A percentile compares a stretch with the other conserved stretches of the same genome.
Evolutionary conservation across 805 yeast species (phyloP).

Genomic region (Zygotorulaspora chibaensis): DNA sequence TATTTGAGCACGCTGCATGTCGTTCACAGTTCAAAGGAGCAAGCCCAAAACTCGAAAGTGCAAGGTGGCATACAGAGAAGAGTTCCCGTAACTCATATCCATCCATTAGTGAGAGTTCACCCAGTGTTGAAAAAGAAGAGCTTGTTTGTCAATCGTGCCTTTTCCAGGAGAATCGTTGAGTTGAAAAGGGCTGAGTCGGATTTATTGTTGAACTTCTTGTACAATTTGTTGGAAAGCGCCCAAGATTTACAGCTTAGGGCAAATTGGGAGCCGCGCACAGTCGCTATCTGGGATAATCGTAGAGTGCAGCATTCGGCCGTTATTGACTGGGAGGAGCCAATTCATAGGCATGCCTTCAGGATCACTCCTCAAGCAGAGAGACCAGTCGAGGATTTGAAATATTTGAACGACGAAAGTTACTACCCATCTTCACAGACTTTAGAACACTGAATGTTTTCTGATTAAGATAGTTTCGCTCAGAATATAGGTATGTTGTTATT

Average conservation of each 20-base stretch:
- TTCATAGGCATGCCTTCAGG: slow-evolving; percentile 67
- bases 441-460: background rate
- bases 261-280: slow-evolving; percentile 64
- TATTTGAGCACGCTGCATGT: slow-evolving; percentile 59
- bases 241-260: slow-evolving; percentile 69
- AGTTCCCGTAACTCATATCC: slow-evolving; percentile 51
- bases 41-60: slow-evolving; percentile 52
- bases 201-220: slow-evolving; percentile 52
- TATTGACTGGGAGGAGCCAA: slow-evolving; percentile 66
- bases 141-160: slow-evolving; percentile 54
- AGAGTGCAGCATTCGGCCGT: slow-evolving; percentile 64
- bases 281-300: slow-evolving; percentile 79
- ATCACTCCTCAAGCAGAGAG: slow-evolving; percentile 71
- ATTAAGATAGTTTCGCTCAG: background rate
- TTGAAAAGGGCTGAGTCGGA: slow-evolving; percentile 70
- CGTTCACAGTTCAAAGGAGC: slow-evolving; percentile 65
- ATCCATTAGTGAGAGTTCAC: slow-evolving; percentile 68
- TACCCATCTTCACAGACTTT: slow-evolving; percentile 15
- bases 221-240: slow-evolving; percentile 46
- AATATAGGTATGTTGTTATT: no score
- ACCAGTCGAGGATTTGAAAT: slow-evolving; percentile 51
- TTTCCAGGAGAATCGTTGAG: slow-evolving; percentile 64
- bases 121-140: slow-evolving; percentile 65
- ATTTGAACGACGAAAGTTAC: slow-evolving; percentile 27
- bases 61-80: slow-evolving; percentile 66